Evolutionary conservation across 139 green algal genomes (phyloP), one percentile per base, ranked within the genome.

Genomic region (Volvox africanus): DNA sequence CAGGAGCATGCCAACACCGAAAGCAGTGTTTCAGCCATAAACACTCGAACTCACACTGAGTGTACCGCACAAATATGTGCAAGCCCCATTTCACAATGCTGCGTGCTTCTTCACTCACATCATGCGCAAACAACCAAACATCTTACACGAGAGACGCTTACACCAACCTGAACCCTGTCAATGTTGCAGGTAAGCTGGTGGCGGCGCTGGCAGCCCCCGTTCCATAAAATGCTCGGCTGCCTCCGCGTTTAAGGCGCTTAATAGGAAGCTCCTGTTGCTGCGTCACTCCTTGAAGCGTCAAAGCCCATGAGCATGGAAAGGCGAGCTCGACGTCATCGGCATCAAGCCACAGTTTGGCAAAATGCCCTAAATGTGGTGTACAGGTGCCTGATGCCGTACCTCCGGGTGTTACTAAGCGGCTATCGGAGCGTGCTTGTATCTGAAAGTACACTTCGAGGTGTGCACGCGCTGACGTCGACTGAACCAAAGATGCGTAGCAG

Each of bases 311-410:
- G 62, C 61, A 61, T 76, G 88, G 33, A 55, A 69, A 94, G 6
- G 88, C 68, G 28, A 92, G 14, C 1, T 77, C 36, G 2, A 90
- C 77, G 61, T 95, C 93, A 17, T 93, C 89, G 2, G 92, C 91
- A 78, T 95, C 92, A 80, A 94, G 50, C 93, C 93, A 95, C 22
- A 95, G 17, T 33, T 90, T 89, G 26, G 62, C 55, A 75, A 89
- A 94, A 12, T 50, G 61, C 0, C 75, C 75, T 18, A 24, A 32
- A 32, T 78, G 75, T 28, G 76, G 87, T 36, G 71, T 36, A 21
- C 71, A 30, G 21, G 11, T 28, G 65, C 65, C 65, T 73, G 65
- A 28, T 55, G 44, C 44, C 9, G 9, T 9, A 55, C 9, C 9
- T 73, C 65, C 24, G 65, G 65, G 65, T 73, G 24, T 28, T 26